Evolutionary conservation across 108 stramenopile genomes (phyloP).

Genomic region (Fistulifera pelliculosa): DNA sequence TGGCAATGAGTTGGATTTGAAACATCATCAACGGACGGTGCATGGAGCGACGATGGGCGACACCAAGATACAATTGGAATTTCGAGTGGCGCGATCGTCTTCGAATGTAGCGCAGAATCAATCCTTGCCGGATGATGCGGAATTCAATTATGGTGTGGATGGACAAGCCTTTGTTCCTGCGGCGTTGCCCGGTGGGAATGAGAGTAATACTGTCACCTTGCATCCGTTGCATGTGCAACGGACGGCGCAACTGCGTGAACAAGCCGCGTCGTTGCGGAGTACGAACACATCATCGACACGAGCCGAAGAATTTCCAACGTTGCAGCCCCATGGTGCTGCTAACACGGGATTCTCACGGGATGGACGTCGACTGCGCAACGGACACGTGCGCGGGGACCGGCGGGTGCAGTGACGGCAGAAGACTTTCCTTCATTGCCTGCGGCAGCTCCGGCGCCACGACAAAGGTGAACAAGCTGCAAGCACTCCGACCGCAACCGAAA

Average conservation of each 20-base stretch:
- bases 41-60: constrained; percentile 36
- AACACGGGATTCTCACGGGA: constrained; percentile 11
- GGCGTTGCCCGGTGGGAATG: constrained; percentile 29
- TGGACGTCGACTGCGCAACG: constrained; percentile 30
- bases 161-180: constrained; percentile 85
- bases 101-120: constrained; percentile 21
- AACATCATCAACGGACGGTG: constrained; percentile 51
- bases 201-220: constrained; percentile 14
- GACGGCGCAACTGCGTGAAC: constrained; percentile 66
- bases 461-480: constrained; percentile 8
- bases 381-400: constrained; percentile 4
- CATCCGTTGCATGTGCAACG: constrained; percentile 69
- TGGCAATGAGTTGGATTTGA: constrained; percentile 77
- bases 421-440: constrained; percentile 37
- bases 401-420: constrained; percentile 23
- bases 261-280: constrained; percentile 46
- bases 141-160: constrained; percentile 69
- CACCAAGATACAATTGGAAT: constrained; percentile 76
- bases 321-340: constrained; percentile 16
- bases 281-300: constrained; percentile 15
- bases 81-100: constrained; percentile 49
- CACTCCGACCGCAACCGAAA: neutral
- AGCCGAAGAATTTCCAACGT: constrained; percentile 56
- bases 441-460: constrained; percentile 2
- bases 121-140: constrained; percentile 30